These are phyloP conservation scores for Cyclotella cryptica DNA, from an alignment of 108 stramenopile species.

Conservation along the genomic window DNA sequence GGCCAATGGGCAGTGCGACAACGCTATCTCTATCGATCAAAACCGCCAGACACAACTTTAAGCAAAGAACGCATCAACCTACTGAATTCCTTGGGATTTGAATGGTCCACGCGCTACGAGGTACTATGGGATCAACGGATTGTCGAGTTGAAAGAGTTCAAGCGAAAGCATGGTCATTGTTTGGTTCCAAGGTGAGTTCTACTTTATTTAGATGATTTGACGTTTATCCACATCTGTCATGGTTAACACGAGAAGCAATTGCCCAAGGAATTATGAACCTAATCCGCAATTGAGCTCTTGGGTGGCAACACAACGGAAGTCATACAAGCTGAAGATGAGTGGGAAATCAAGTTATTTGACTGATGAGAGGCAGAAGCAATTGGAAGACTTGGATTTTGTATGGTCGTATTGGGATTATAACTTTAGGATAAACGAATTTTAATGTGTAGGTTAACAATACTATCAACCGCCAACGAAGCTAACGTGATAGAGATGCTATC, in stretches of 20 bases:
- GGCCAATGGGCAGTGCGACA: conserved; percentile 56
- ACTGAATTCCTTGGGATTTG: conserved; percentile 30
- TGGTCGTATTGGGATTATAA: conserved; percentile 51
- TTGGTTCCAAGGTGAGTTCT: conserved; percentile 50
- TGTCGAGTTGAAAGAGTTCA: conserved; percentile 39
- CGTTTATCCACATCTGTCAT: neutral
- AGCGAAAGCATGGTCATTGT: conserved; percentile 49
- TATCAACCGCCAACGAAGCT: neutral
- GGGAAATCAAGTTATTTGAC: conserved; percentile 13
- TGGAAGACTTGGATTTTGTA: conserved; percentile 45
- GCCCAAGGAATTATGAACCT: conserved; percentile 23
- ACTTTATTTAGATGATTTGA: neutral
- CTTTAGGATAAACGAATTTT: conserved; percentile 27
- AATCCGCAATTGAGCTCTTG: conserved; percentile 63
- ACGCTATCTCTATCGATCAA: conserved; percentile 48
- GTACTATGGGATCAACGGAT: conserved; percentile 26
- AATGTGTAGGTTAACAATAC: neutral
- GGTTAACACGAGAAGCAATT: neutral
- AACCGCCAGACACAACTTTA: conserved; percentile 18
- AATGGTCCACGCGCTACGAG: conserved; percentile 41
- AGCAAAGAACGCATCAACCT: conserved; percentile 36
- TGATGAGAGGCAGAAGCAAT: conserved; percentile 8
- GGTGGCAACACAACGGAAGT: conserved; percentile 67
- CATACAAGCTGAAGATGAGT: conserved; percentile 47
- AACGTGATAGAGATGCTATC: neutral